phyloP scores from a whole-genome alignment of 768 basidiomycete species.

The Rhodotorula toruloides region DNA sequence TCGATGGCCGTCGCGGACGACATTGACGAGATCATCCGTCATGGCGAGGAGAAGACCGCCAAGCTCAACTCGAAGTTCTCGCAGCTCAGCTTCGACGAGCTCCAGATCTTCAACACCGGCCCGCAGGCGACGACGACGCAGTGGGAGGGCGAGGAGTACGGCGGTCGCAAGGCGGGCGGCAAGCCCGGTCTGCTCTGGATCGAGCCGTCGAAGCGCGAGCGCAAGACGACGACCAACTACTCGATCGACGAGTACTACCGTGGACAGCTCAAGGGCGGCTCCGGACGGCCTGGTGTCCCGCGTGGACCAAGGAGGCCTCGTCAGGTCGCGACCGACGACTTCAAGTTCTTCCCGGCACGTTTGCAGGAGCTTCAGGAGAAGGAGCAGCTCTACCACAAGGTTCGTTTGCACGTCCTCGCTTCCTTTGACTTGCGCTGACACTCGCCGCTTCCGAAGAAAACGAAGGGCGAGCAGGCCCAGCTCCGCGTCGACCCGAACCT shows the following conservation, averaged over 20 bases:
- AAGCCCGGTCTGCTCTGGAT: conserved; percentile 51
- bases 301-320: conserved; percentile 83
- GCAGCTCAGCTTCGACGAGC: conserved; percentile 82
- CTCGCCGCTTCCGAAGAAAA: conserved; percentile 40
- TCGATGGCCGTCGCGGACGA: conserved; percentile 58
- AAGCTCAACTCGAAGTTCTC: conserved; percentile 90
- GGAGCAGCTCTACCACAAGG: conserved; percentile 76
- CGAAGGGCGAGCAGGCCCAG: conserved; percentile 47
- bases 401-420: conserved; percentile 40
- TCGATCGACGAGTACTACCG: conserved; percentile 94
- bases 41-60: conserved; percentile 62
- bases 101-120: conserved; percentile 86
- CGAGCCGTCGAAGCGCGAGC: conserved; percentile 85
- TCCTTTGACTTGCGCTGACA: conserved; percentile 43
- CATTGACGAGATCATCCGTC: conserved; percentile 86
- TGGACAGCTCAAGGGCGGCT: conserved; percentile 62
- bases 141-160: conserved; percentile 43
- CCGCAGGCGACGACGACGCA: conserved; percentile 29
- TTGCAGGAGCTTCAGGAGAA: conserved; percentile 77
- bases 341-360: conserved; percentile 88
- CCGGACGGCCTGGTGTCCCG: conserved; percentile 63
- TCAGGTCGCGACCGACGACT: conserved; percentile 81
- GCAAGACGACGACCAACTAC: conserved; percentile 72
- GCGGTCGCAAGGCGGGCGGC: conserved; percentile 29
- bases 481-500: conserved; percentile 65